A percentile compares a stretch with the other conserved stretches of the same genome.
phyloP scores from a whole-genome alignment of 495 filamentous ascomycete species.

The Astrothelium macrocarpum region DNA sequence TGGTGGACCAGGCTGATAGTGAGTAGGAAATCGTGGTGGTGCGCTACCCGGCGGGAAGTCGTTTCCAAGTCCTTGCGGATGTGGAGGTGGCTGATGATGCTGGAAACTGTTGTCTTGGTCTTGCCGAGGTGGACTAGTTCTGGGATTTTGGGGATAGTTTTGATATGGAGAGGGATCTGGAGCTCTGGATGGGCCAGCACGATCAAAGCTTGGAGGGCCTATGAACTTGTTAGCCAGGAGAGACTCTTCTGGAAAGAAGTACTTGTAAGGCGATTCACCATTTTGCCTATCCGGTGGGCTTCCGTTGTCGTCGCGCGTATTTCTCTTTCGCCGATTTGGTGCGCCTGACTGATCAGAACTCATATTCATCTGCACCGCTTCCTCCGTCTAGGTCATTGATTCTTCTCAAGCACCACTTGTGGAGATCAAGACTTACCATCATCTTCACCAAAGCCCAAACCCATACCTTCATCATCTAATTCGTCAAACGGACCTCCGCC shows the following conservation, averaged over 20 bases:
- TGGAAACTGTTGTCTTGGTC: neutral
- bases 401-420: neutral
- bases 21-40: neutral
- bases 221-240: neutral
- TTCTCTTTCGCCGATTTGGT: neutral
- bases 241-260: neutral
- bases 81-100: neutral
- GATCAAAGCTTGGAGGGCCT: neutral
- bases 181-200: neutral
- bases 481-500: neutral
- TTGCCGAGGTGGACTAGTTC: neutral
- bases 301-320: neutral
- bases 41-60: neutral
- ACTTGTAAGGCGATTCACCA: neutral
- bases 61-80: neutral
- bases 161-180: neutral
- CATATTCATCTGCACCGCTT: conserved; percentile 4
- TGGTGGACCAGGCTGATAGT: neutral
- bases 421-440: neutral
- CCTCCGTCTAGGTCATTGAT: neutral
- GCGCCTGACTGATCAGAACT: neutral
- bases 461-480: neutral
- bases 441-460: neutral
- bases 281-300: neutral
- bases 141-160: neutral